Base-by-base conservation (phyloP, 257 asterid genomes). In the Eucommia ulmoides region DNA sequence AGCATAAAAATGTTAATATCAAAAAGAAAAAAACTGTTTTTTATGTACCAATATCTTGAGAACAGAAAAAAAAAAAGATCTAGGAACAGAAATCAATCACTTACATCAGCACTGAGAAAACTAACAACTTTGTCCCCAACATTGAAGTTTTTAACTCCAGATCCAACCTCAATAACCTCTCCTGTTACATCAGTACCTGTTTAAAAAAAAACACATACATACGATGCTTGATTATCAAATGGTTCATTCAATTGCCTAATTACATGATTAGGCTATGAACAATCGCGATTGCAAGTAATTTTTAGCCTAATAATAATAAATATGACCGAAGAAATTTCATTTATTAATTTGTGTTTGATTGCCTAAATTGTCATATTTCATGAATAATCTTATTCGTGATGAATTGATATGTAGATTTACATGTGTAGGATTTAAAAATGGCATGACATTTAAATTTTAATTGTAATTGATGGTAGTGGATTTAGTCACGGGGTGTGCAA, bases 61-160 rank as follows among this genome's bases (percentile, higher is more conserved):
- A 29, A 54, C 41, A 23, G 2, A 41, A 12, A 38, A 19, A 22
- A 49, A 42, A 19, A 3, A 35, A 33, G 45, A 51, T n/a, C n/a
- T n/a, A n/a, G n/a, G n/a, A n/a, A n/a, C n/a, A n/a, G 22, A 21
- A 52, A 25, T 3, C 12, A 16, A 15, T 22, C 22, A 61, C 83
- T 55, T 62, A 80, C 91, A 2, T 22, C 23, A 48, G 18, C 6
- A 51, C 23, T 58, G 17, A 71, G 65, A 51, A 23, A 15, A 7
- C 87, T 74, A 14, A 77, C 82, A 50, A 83, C 87, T 72, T 70
- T 72, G 58, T 83, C 92, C 0, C 88, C 92, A 0, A 65, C 53
- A 54, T 74, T 77, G 73, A 80, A 68, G 41, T 58, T 68, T 41
- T 61, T 53, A 20, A 77, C 81, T 20, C 51, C 67, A 19, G 72